Base-by-base conservation (phyloP, 352 stramenopile genomes). In the Saprolegnia diclina region DNA sequence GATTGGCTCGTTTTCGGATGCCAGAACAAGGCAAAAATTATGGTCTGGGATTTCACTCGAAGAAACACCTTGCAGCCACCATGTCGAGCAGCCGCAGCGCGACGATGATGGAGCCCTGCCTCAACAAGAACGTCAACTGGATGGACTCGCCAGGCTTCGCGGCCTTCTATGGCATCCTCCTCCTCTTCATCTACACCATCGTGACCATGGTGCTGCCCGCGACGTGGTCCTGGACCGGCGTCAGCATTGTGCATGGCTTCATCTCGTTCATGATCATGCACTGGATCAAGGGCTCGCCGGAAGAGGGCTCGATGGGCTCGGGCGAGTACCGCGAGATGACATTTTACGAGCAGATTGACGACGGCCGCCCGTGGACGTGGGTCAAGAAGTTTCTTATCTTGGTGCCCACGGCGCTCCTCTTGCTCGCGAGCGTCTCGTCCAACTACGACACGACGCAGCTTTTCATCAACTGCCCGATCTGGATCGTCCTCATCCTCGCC, bases 261-360 rank as follows among this genome's bases (percentile, higher is more conserved):
- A 85, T 96, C 40, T 96, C 89, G 22, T 97, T 97, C 63, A 79
- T 88, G 35, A 95, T 97, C 71, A 96, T 97, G 80, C 91, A 96
- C 83, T 98, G 94, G 92, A 92, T 98, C 67, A 98, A 98, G 77
- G 94, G 95, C 38, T 97, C 90, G 52, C 88, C 90, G 0, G 87
- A 96, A 26, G 91, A 97, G 75, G 94, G 95, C 68, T 74, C 73
- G 38, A 66, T 18, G n/a, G 19, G 38, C 38, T 91, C 97, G 74
- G 91, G 91, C 56, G 92, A 98, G 79, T 96, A 97, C 79, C 88
- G 93, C 48, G 90, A 93, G 71, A 88, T 98, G 74, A 98, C 95
- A 22, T 92, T 96, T 69, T 98, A 96, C 82, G 95, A 98, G 76
- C 95, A 98, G 78, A 92, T 98, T 55, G 91, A 97, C 71, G 89